A percentile compares a stretch with the other conserved stretches of the same genome.
Evolutionary conservation across 345 rosid genomes (phyloP).

Genomic region (Hibiscus tridactylites): DNA sequence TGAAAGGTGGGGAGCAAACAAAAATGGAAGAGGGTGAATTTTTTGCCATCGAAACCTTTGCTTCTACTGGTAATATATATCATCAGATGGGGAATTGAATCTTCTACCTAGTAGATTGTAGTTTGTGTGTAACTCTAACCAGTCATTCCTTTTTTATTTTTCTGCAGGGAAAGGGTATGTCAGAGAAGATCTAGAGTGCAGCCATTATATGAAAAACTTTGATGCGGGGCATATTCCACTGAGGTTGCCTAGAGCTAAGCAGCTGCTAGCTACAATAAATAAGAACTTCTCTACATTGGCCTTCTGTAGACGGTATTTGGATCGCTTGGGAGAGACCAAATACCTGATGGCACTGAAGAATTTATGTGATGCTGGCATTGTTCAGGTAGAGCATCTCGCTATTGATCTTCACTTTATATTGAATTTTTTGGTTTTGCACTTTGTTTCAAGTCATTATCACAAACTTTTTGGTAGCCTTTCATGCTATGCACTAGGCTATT

Average conservation of each 20-base stretch:
- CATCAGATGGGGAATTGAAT: neutral
- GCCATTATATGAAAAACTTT: conserved; percentile 89
- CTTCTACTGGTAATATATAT: conserved; percentile 62
- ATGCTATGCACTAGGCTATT: neutral
- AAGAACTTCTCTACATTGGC: conserved; percentile 90
- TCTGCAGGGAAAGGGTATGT: conserved; percentile 64
- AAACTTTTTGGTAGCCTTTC: neutral
- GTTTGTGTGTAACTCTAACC: neutral
- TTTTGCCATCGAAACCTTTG: conserved; percentile 91
- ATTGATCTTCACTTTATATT: neutral
- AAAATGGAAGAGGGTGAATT: conserved; percentile 99
- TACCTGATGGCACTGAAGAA: conserved; percentile 92
- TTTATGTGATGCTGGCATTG: conserved; percentile 76
- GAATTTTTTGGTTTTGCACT: neutral
- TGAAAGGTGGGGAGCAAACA: conserved; percentile 95
- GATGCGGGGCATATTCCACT: conserved; percentile 72
- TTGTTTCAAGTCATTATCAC: too few relatives aligned
- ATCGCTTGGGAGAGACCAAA: conserved; percentile 90
- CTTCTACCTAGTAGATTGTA: neutral
- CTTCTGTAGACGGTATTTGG: conserved; percentile 87
- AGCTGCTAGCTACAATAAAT: conserved; percentile 78
- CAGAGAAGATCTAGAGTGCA: conserved; percentile 38
- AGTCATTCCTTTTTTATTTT: neutral
- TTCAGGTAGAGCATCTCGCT: conserved; percentile 51
- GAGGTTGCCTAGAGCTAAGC: conserved; percentile 89